Conservation (phyloP, 495 filamentous ascomycete genomes). For the Xylaria cubensis region DNA sequence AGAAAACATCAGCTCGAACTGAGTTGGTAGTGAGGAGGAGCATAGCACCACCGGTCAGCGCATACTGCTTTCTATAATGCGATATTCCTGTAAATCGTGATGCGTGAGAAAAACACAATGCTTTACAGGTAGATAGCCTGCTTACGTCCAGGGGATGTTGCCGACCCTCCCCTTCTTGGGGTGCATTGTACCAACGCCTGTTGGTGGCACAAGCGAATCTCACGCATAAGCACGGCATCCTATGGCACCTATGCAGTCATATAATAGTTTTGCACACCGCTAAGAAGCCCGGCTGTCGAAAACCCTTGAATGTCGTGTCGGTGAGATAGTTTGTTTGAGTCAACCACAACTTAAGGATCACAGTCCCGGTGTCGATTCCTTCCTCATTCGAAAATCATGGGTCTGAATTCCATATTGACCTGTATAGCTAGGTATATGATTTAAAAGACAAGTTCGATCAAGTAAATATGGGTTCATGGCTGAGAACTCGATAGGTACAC, state of each 20-base stretch:
- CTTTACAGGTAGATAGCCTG: background rate
- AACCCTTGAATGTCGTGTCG: background rate
- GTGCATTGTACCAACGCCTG: background rate
- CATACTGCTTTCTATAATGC: background rate
- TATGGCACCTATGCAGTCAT: background rate
- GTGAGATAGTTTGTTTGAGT: background rate
- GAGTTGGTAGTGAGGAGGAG: background rate
- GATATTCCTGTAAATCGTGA: background rate
- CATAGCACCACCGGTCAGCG: background rate
- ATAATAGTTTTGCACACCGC: background rate
- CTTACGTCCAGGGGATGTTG: background rate
- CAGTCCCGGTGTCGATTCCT: background rate
- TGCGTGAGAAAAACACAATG: background rate
- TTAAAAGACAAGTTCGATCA: background rate
- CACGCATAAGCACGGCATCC: background rate
- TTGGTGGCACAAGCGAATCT: background rate
- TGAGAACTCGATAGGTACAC: background rate
- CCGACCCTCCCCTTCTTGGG: background rate
- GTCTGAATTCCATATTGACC: background rate
- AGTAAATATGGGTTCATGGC: background rate
- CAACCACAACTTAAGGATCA: background rate
- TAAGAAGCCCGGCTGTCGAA: background rate
- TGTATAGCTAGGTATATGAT: too few relatives aligned
- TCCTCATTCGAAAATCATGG: background rate
- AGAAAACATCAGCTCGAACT: background rate